Evolutionary conservation across 2,329 filamentous ascomycete genomes (phyloP).

Genomic region (Aspergillus neotritici): DNA sequence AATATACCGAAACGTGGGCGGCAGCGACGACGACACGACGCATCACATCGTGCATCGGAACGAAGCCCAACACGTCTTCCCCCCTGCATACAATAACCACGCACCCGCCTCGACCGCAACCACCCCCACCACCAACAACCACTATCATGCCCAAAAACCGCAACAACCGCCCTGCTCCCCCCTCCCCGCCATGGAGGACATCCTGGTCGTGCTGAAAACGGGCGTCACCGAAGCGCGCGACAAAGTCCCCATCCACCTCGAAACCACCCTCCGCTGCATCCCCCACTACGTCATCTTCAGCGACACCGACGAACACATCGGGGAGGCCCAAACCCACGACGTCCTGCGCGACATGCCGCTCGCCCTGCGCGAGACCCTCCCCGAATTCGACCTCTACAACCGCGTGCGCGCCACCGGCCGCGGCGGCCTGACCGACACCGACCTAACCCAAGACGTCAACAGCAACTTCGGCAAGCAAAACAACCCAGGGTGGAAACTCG

Average conservation of each 20-base stretch:
- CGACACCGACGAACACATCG: conserved; percentile 50
- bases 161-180: conserved; percentile 20
- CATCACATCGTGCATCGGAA: too few species aligned
- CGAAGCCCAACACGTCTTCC: too few species aligned
- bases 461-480: conserved; percentile 34
- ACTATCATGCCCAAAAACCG: too few species aligned
- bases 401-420: conserved; percentile 39
- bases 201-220: conserved; percentile 55
- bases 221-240: conserved; percentile 53
- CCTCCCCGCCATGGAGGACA: conserved; percentile 41
- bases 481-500: conserved; percentile 46
- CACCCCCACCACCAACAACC: neutral
- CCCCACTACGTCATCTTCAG: conserved; percentile 54
- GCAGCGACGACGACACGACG: too few species aligned
- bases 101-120: neutral
- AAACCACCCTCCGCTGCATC: conserved; percentile 51
- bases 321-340: conserved; percentile 46
- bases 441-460: conserved; percentile 26
- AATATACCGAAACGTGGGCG: too few species aligned
- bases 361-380: conserved; percentile 29
- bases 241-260: conserved; percentile 51
- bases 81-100: neutral
- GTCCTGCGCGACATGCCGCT: conserved; percentile 44
- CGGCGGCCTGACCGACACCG: conserved; percentile 30
- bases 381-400: conserved; percentile 48